Base-by-base conservation (phyloP, 2,329 filamentous ascomycete species). In the Stenocarpella maydis region DNA sequence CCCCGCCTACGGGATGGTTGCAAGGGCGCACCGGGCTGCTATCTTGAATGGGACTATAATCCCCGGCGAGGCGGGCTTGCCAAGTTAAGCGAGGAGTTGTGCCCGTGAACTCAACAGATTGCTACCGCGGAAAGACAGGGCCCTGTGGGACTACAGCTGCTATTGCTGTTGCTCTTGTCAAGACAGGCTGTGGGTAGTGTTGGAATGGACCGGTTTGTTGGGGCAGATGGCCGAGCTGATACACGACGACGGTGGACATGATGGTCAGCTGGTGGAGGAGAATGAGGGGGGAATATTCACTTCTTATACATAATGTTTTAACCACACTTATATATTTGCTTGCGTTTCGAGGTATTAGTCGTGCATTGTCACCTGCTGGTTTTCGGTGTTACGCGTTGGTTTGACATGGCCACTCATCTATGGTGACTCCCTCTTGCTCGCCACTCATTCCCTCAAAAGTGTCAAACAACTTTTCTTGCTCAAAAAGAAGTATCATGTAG, bases 1-100 rank as follows among this genome's bases (percentile, higher is more conserved):
- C 76, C 90, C 91, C 2, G 87, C 85, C 34, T 92, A 92, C 77
- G 90, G 88, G 1, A 84, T 86, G 76, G 76, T 92, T 65, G 90
- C 90, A 26, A 80, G 90, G 66, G 85, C 82, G 7, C 90, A 92
- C 76, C 85, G 82, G 5, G 87, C 85, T 14, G 88, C 90, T 5
- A 80, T 91, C 49, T 74, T 82, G 67, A 89, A 90, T 58, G 90
- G 90, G 0, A 88, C 85, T 0, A 72, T 92, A 12, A 75, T 85
- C 19, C 82, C 86, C 1, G 88, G 90, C 0, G 85, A 92, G 80
- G 81, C 65, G 4, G 2, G 37, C 9, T 19, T 76, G 52, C 74
- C 74, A 1, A 65, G 26, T 17, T 74, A 61, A 26, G 1, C 26
- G 28, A 54, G 26, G 31, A 9, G 9, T 24, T 7, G n/a, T 15